Base-by-base conservation (phyloP, 345 rosid species). In the Heritiera fomes region DNA sequence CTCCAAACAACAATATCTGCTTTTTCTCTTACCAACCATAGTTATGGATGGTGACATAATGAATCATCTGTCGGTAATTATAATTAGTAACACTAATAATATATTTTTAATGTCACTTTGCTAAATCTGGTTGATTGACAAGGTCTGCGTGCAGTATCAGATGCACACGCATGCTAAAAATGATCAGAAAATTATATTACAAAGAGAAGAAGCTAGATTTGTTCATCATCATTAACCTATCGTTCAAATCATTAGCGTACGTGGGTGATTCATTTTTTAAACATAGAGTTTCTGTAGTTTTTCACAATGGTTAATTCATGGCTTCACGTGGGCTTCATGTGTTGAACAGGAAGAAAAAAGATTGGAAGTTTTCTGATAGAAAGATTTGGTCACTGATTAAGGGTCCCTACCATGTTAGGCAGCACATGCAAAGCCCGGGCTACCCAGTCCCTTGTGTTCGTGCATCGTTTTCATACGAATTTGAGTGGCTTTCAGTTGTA, bases 381-480 rank as follows among this genome's bases (percentile, higher is more conserved):
- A 58, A 74, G 40, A 59, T 59, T 58, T 23, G 67, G 28, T 40
- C 15, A 6, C 3, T 3, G 74, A 70, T 14, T 14, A 49, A 46
- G 72, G 30, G 89, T 83, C 60, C 88, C 91, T 83, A 85, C 93
- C 93, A 90, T 73, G 93, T 88, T 77, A 61, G 17, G 75, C 10
- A 62, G 87, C 91, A 90, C 91, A 90, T 90, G 93, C 82, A 75
- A 46, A n/a, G 17, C 40, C 87, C 91, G 83, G 71, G 1, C 40
- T 71, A 80, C 3, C 30, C 80, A 88, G 78, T 68, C 82, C 80
- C 75, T 78, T 63, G 12, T 6, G 20, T 79, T 65, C 82, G 52
- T 64, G 62, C 82, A 72, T 87, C 88, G 1, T 80, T 85, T 82
- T 82, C 89, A 55, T 50, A 43, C 46, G 58, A 9, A 67, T 76